Conservation (phyloP, 2,329 filamentous ascomycete species). For the Emmonsiellopsis sp. region DNA sequence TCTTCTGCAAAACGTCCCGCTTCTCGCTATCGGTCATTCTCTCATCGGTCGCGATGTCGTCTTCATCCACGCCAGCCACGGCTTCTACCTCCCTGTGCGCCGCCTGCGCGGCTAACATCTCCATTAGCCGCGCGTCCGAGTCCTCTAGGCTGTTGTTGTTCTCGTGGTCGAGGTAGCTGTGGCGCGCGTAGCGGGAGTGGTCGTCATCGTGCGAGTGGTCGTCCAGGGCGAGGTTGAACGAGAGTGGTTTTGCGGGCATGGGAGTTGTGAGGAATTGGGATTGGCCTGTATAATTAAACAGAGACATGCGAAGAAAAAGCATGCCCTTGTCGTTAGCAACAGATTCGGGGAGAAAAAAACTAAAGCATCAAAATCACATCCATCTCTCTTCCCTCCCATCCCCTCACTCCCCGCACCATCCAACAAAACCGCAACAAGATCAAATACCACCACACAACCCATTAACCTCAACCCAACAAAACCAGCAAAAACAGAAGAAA, state of each 20-base stretch:
- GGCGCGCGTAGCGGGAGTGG: constrained; percentile 25
- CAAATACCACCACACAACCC: neutral
- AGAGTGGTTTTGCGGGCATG: constrained; percentile 70
- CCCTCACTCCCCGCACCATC: neutral
- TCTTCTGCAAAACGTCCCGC: constrained; percentile 70
- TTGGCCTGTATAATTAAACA: constrained; percentile 54
- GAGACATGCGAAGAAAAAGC: too few relatives aligned
- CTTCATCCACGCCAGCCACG: constrained; percentile 64
- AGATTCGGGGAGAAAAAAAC: neutral
- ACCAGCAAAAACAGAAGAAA: neutral
- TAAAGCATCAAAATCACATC: neutral
- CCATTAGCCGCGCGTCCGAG: constrained; percentile 80
- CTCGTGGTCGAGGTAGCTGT: constrained; percentile 15
- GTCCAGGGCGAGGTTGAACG: constrained; percentile 77
- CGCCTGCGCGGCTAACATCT: constrained; percentile 94
- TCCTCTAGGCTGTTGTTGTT: constrained; percentile 47
- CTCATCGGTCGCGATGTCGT: constrained; percentile 64
- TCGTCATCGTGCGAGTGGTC: constrained; percentile 66
- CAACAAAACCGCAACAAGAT: neutral
- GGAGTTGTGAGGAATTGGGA: constrained; percentile 90
- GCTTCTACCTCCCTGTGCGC: constrained; percentile 60
- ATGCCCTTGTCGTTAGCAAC: neutral
- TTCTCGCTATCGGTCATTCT: constrained; percentile 70
- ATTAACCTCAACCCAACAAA: neutral
- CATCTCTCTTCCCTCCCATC: too few relatives aligned